Percentiles rank a stretch among this genome's conserved stretches.
Evolutionary conservation across 306 rosid species (phyloP).

Genomic region (Datisca glomerata): DNA sequence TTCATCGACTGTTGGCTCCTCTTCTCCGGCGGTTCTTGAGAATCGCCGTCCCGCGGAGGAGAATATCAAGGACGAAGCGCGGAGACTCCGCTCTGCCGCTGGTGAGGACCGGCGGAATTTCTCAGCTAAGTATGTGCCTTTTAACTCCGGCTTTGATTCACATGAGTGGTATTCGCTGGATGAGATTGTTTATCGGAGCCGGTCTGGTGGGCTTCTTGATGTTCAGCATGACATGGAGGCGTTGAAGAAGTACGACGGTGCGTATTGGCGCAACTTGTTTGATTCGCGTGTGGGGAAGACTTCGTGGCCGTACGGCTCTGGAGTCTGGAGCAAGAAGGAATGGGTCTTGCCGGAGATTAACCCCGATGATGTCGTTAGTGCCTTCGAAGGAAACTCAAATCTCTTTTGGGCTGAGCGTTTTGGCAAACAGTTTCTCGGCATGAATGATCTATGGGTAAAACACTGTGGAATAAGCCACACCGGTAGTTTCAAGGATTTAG

Average conservation of each 20-base stretch:
- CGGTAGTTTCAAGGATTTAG: slow-evolving; percentile 68
- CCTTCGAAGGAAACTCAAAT: slow-evolving; percentile 77
- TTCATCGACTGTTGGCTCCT: slow-evolving; percentile 10
- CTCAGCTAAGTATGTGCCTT: slow-evolving; percentile 69
- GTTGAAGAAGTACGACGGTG: slow-evolving; percentile 42
- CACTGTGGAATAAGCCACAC: slow-evolving; percentile 79
- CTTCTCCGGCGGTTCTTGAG: slow-evolving; percentile 6
- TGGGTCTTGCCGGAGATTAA: slow-evolving; percentile 83
- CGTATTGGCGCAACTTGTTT: slow-evolving; percentile 59
- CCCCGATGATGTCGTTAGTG: slow-evolving; percentile 51
- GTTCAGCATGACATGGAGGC: slow-evolving; percentile 72
- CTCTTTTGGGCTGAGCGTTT: slow-evolving; percentile 85
- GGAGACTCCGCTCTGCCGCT: slow-evolving; percentile 28
- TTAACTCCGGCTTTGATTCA: slow-evolving; percentile 33
- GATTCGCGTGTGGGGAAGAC: slow-evolving; percentile 90
- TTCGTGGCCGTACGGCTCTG: slow-evolving; percentile 86
- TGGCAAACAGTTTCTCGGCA: slow-evolving; percentile 60
- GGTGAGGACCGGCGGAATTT: slow-evolving; percentile 15
- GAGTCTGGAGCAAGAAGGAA: slow-evolving; percentile 88
- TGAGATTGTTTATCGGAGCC: slow-evolving; percentile 76
- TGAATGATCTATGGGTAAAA: slow-evolving; percentile 85
- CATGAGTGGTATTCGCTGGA: slow-evolving; percentile 68
- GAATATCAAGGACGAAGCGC: slow-evolving; percentile 64
- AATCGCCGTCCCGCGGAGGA: slow-evolving; percentile 32
- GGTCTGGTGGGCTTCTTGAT: slow-evolving; percentile 66